Conservation (phyloP, 768 basidiomycete genomes). For the Trametes cinnabarina region DNA sequence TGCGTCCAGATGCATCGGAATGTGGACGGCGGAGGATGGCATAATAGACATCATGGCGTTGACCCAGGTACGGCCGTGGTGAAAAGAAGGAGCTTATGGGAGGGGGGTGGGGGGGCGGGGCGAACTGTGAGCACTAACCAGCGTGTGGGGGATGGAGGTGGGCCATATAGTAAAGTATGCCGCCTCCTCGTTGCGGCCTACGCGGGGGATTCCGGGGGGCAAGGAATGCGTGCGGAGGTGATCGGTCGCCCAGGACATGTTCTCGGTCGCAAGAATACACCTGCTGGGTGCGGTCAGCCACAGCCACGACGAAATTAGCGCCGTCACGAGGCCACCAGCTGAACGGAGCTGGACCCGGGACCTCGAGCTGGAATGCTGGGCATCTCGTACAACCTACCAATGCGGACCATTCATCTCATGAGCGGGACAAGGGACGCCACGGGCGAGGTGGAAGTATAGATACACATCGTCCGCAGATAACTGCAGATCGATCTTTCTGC, state of each 20-base stretch:
- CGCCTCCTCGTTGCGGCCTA: slow-evolving; percentile 29
- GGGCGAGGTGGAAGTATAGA: neutral
- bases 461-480: neutral
- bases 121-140: neutral
- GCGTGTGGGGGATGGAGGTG: slow-evolving; percentile 9
- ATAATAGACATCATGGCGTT: slow-evolving; percentile 33
- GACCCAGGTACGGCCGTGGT: neutral
- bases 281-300: slow-evolving; percentile 15
- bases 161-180: slow-evolving; percentile 20
- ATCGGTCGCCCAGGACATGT: slow-evolving; percentile 22
- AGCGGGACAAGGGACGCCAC: neutral
- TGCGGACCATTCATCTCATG: slow-evolving; percentile 5
- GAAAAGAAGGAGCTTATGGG: neutral
- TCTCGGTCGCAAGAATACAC: slow-evolving; percentile 21
- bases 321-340: slow-evolving; percentile 17
- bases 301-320: slow-evolving; percentile 13
- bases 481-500: neutral
- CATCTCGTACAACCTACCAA: neutral
- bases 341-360: slow-evolving; percentile 12
- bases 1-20: slow-evolving; percentile 26
- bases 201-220: slow-evolving; percentile 29
- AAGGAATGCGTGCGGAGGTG: slow-evolving; percentile 21
- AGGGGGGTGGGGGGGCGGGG: slow-evolving; percentile 5
- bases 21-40: slow-evolving; percentile 24
- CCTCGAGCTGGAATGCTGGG: neutral